Percentiles rank a stretch among this genome's conserved stretches.
These are phyloP conservation scores for Candida caryicola DNA, from an alignment of 805 yeast genomes.

Conservation along the genomic window DNA sequence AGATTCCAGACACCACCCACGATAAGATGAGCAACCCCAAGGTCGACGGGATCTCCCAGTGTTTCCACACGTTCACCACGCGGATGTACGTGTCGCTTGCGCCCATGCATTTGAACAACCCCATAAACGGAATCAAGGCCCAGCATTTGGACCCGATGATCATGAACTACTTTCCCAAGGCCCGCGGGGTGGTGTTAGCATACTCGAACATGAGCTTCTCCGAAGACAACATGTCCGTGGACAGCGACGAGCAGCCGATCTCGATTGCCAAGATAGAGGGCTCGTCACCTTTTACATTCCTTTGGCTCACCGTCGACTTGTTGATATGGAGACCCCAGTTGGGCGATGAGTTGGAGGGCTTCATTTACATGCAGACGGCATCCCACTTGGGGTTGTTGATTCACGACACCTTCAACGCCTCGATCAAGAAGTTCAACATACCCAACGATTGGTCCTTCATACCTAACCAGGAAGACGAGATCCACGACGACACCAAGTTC, in stretches of 20 bases:
- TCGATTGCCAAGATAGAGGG: constrained; percentile 65
- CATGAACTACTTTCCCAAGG: constrained; percentile 73
- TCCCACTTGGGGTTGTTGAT: constrained; percentile 89
- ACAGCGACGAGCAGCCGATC: constrained; percentile 37
- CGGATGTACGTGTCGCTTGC: constrained; percentile 82
- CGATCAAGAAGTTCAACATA: constrained; percentile 78
- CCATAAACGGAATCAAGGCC: constrained; percentile 73
- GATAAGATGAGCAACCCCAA: constrained; percentile 5
- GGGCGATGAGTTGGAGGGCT: constrained; percentile 87
- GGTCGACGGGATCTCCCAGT: constrained; percentile 54
- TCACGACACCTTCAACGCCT: constrained; percentile 93
- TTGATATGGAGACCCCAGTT: constrained; percentile 85
- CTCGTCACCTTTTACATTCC: constrained; percentile 82
- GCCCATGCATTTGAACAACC: constrained; percentile 68
- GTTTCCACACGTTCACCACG: constrained; percentile 62
- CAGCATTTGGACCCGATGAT: constrained; percentile 90
- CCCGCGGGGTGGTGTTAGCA: constrained; percentile 81
- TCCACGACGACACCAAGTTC: constrained; percentile 26
- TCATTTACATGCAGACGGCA: constrained; percentile 87
- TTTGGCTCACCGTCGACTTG: constrained; percentile 83
- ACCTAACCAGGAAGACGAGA: constrained; percentile 71
- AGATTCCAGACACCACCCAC: not conserved
- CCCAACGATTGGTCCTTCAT: constrained; percentile 87
- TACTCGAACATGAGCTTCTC: constrained; percentile 63
- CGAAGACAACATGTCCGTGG: constrained; percentile 38